Evolutionary conservation across 768 basidiomycete genomes (phyloP), one percentile per base, ranked within the genome.

Genomic region (Neoboletus subvelutipes): DNA sequence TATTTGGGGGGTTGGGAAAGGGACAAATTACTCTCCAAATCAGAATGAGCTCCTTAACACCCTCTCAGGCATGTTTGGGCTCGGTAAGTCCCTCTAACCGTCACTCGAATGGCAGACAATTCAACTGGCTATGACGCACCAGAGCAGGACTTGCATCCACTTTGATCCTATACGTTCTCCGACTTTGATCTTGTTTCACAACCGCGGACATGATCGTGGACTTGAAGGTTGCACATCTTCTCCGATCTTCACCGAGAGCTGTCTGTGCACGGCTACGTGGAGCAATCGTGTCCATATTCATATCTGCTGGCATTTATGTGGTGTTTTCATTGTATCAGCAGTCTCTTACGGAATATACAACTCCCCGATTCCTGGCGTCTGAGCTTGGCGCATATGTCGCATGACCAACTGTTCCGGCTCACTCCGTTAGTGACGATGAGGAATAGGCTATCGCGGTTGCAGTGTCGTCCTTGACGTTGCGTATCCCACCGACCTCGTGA

Each of bases 241-340:
- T 56, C 41, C 54, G 55, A 36, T 34, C 41, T 11, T 29, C 28
- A 56, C 55, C 41, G 18, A 43, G n/a, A 29, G 33, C 33, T 13
- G 31, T 11, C 39, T 34, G 31, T 34, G 41, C 28, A 12, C 26
- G 34, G 18, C 13, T 36, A 11, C 56, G 41, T 17, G 53, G 37
- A 5, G 50, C 11, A n/a, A 52, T 43, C 40, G 41, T 36, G 18
- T 43, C 41, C 33, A 28, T 56, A 26, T 55, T 43, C 54, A 31
- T 54, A 26, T 52, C 50, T 3, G 22, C 37, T 5, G 37, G 29
- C 28, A 9, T 39, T 22, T 53, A 55, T 13, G 26, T 36, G 4
- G 40, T 34, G 20, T 55, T 56, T n/a, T 53, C 54, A 43, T 55
- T 36, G 52, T 36, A 37, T 28, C 41, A 36, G 33, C 26, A 22